Conservation (phyloP, 1,284 basidiomycete genomes). For the Flammula alnicola region DNA sequence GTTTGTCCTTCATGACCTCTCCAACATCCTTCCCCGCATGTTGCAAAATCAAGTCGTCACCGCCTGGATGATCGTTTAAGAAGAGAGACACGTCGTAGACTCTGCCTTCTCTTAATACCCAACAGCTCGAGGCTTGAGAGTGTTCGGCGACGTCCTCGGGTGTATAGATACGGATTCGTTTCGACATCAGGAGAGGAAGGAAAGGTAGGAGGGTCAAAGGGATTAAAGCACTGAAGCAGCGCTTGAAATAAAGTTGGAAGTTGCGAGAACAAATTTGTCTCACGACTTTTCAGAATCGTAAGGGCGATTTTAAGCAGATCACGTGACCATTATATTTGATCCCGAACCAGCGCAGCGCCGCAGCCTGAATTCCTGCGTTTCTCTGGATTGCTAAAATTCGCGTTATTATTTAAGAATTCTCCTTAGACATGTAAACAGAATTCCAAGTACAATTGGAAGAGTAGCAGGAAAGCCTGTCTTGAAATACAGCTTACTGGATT, state of each 20-base stretch:
- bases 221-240: neutral
- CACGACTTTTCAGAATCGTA: slow-evolving; percentile 15
- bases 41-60: slow-evolving; percentile 81
- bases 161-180: slow-evolving; percentile 74
- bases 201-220: slow-evolving; percentile 3
- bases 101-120: slow-evolving; percentile 74
- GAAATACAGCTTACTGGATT: no score
- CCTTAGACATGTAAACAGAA: no score
- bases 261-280: slow-evolving; percentile 8
- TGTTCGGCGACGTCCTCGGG: slow-evolving; percentile 72
- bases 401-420: no score
- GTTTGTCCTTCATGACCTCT: slow-evolving; percentile 79
- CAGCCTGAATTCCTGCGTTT: no score
- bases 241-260: neutral
- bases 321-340: neutral
- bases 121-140: slow-evolving; percentile 63
- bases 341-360: neutral
- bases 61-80: slow-evolving; percentile 83
- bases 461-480: no score
- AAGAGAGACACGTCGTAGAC: slow-evolving; percentile 84
- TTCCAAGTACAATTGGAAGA: no score
- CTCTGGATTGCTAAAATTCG: no score
- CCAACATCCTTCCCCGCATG: slow-evolving; percentile 88
- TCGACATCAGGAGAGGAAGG: slow-evolving; percentile 46
- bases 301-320: neutral